Conservation (phyloP, 2,329 filamentous ascomycete genomes). For the Hypoxylon sp. region DNA sequence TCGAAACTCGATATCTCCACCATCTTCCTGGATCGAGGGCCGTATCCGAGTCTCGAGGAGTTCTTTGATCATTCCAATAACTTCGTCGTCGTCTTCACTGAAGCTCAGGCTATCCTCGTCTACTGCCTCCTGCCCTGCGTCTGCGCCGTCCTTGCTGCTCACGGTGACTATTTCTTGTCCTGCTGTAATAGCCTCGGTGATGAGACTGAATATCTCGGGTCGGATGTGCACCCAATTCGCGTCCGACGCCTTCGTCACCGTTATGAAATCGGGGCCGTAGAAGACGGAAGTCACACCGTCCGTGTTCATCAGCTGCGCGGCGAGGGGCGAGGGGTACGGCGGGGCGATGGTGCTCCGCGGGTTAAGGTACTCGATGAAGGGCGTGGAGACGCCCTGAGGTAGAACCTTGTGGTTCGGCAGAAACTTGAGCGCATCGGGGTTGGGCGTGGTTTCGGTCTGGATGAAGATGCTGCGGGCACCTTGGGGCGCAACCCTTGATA, state of each 20-base stretch:
- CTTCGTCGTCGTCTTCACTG: conserved; percentile 90
- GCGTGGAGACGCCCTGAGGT: conserved; percentile 73
- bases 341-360: conserved; percentile 88
- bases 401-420: conserved; percentile 88
- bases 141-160: conserved; percentile 63
- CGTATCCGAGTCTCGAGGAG: conserved; percentile 93
- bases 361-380: conserved; percentile 91
- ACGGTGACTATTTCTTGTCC: conserved; percentile 83
- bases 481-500: conserved; percentile 39
- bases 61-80: conserved; percentile 98
- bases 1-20: conserved; percentile 94
- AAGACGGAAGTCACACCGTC: conserved; percentile 96
- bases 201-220: conserved; percentile 92
- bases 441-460: conserved; percentile 93
- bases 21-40: conserved; percentile 96
- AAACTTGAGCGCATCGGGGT: conserved; percentile 96
- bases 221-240: conserved; percentile 95
- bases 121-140: conserved; percentile 45
- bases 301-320: conserved; percentile 88
- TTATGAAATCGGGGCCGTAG: conserved; percentile 95
- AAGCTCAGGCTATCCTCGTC: conserved; percentile 79
- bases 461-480: conserved; percentile 87
- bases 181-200: conserved; percentile 88
- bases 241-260: conserved; percentile 87
- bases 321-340: conserved; percentile 89